Base-by-base conservation (phyloP, 257 asterid species). In the Salvia splendens region DNA sequence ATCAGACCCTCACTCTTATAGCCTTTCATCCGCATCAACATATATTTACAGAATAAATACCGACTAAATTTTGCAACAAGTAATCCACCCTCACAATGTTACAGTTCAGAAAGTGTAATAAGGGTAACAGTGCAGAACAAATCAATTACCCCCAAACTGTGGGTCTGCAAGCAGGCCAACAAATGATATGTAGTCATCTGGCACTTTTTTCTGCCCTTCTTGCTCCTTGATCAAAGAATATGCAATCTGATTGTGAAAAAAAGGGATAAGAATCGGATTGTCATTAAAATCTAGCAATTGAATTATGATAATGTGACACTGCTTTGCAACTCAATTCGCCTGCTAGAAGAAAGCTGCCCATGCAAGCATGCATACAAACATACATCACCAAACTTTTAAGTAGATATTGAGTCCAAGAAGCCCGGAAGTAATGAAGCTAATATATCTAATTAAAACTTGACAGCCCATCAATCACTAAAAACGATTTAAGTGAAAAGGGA, bases 161-260 rank as follows among this genome's bases (percentile, higher is more conserved):
- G 99, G 97, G 78, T 90, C 99, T 30, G 96, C 97, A 56, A 90
- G 95, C 80, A 93, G 91, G 76, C 89, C 82, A 77, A 93, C 97
- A 81, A 93, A 90, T 70, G 99, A 90, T 74, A 93, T 90, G 83
- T 93, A 84, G 79, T 84, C 92, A 85, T 77, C 92, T 57, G 86
- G 81, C 58, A 64, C 80, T 67, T 87, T 81, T 67, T 61, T 68
- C 48, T 82, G 85, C 56, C 95, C 99, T 78, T 90, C 99, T 88
- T 93, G 97, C 85, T 88, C 96, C 38, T 33, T 33, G 6, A 33
- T 33, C 6, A 33, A 33, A 33, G 38, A 33, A 33, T 33, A 33
- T 33, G 38, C 38, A 33, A 33, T 33, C 38, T 33, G 38, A 0
- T 2, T 33, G 38, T 33, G 38, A 33, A 33, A 33, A 33, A 33